Percentiles rank a stretch among this genome's conserved stretches.
Conservation (phyloP, 208 protist genomes). For the Herpetomonas tarakana region DNA sequence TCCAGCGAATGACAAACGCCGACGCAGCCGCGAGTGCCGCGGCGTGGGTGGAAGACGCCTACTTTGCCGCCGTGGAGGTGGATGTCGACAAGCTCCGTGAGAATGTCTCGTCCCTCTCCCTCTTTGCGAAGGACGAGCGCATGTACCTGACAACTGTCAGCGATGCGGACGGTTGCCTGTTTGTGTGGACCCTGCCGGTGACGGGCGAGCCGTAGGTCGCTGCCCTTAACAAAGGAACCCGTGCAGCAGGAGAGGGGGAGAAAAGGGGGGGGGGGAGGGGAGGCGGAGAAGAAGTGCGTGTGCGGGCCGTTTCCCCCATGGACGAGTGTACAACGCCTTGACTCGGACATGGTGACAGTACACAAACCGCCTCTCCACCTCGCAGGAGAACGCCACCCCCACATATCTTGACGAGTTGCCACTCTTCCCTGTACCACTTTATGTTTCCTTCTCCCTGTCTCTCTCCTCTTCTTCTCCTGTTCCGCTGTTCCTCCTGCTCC, state of each 20-base stretch:
- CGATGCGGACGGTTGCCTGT: not conserved
- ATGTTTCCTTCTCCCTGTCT: slow-evolving; percentile 13
- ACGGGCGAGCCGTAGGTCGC: slow-evolving; percentile 17
- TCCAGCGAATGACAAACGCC: slow-evolving; percentile 24
- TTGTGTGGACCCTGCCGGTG: slow-evolving; percentile 20
- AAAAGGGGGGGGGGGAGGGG: too few species aligned
- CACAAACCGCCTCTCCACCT: too few species aligned
- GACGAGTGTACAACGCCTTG: too few species aligned
- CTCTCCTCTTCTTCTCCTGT: slow-evolving; percentile 2
- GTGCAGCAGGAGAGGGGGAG: too few species aligned
- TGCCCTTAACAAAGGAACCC: too few species aligned
- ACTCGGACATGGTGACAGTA: too few species aligned
- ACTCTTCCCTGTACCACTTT: slow-evolving; percentile 9
- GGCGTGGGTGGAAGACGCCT: slow-evolving; percentile 18
- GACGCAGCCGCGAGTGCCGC: slow-evolving; percentile 5
- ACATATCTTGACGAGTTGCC: too few species aligned
- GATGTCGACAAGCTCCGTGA: slow-evolving; percentile 19
- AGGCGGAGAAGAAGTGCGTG: too few species aligned
- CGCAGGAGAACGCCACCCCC: too few species aligned
- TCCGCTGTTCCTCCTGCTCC: not conserved
- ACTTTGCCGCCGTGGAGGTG: slow-evolving; percentile 15
- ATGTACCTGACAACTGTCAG: slow-evolving; percentile 20
- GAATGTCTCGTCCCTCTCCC: slow-evolving; percentile 26
- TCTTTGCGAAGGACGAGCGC: slow-evolving; percentile 20
- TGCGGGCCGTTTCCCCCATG: too few species aligned